Base-by-base conservation (phyloP, 2,329 filamentous ascomycete genomes). In the Daldinia sp. region DNA sequence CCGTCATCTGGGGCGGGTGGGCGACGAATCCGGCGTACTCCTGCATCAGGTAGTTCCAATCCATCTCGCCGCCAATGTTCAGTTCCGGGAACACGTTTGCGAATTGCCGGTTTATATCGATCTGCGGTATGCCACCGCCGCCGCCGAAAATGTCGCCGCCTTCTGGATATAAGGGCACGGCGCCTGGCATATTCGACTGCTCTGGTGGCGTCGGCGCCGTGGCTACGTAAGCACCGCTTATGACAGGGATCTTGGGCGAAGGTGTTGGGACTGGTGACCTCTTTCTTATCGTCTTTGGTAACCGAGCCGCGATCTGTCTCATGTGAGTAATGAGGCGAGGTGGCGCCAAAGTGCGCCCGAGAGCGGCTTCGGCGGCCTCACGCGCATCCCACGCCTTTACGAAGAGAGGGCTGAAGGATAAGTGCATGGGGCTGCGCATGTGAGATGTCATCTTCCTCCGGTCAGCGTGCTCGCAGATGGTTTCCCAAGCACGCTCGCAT, bases 311-410 rank as follows among this genome's bases (percentile, higher is more conserved):
- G 15, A 82, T 80, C 59, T 85, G 83, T n/a, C 82, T 79, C 71
- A 89, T 79, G 48, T 82, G 70, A 2, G 76, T 78, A 60, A 89
- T 84, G 68, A 88, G 84, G 50, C 76, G 78, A 2, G 86, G 87
- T 12, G 80, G 79, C 15, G 78, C 73, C 2, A 83, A 67, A 1
- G 80, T 76, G 33, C 81, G 82, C 0, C 86, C 87, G 6, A 80
- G 77, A 57, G 81, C 80, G 4, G 79, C 69, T 69, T 85, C 82
- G 12, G 84, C 84, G 1, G 82, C 80, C 71, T 85, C 85, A 61
- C 85, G 84, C 2, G 86, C 86, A 48, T 86, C 84, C 89, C 89
- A 91, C 0, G 88, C 88, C 73, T 88, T 89, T 64, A 91, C 78
- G 44, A 91, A 86, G 18, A 87, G 82, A 20, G 81, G 81, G 0